Conservation (phyloP, 2,329 filamentous ascomycete species). For the Apiospora aurea region DNA sequence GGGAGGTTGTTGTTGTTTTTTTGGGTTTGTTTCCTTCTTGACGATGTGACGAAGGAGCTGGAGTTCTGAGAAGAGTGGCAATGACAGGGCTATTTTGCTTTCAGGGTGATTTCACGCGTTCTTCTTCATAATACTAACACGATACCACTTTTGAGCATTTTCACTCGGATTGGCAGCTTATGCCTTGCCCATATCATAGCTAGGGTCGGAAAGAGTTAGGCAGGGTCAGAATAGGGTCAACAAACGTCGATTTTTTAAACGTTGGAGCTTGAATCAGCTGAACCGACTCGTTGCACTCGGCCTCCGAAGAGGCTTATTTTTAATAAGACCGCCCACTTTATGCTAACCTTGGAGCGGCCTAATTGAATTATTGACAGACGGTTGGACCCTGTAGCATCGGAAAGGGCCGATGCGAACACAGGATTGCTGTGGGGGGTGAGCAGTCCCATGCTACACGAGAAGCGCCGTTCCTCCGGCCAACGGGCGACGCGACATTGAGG, state of each 20-base stretch:
- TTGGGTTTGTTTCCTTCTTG: not conserved
- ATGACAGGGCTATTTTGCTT: constrained; percentile 1
- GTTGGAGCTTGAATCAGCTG: constrained; percentile 3
- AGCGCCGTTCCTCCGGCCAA: constrained; percentile 7
- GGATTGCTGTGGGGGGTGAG: not conserved
- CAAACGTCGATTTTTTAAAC: constrained; percentile 1
- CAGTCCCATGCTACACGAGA: constrained; percentile 11
- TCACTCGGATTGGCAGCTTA: not conserved
- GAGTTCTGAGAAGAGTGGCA: constrained; percentile 14
- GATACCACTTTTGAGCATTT: constrained; percentile 18
- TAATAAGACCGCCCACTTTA: not conserved
- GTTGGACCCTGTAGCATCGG: constrained; percentile 14
- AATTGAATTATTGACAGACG: not conserved
- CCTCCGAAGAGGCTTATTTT: not conserved
- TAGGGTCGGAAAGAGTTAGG: not conserved
- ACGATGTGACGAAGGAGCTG: constrained; percentile 1
- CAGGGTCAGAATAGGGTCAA: constrained; percentile 4
- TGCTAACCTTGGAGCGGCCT: not conserved
- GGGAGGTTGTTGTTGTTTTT: not conserved
- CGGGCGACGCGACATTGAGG: not conserved
- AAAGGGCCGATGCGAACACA: constrained; percentile 4
- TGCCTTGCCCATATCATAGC: constrained; percentile 1
- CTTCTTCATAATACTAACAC: constrained; percentile 9
- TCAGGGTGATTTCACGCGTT: not conserved
- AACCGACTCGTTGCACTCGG: constrained; percentile 2